Percentiles rank a stretch among this genome's conserved stretches.
Conservation (phyloP, 768 basidiomycete species). For the Lentinula lateritia region DNA sequence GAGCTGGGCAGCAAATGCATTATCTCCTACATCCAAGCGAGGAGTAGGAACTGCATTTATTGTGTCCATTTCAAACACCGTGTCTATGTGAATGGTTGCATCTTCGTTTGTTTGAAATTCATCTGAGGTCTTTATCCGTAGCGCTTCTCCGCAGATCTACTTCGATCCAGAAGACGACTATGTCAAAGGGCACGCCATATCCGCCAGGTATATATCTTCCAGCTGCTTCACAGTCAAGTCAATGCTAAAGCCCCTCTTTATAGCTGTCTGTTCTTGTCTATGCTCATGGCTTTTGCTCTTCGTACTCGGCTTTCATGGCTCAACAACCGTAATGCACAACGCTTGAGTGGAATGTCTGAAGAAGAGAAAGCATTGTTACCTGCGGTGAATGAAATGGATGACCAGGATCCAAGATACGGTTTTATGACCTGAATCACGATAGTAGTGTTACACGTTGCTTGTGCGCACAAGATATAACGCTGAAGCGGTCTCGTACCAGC, state of each 20-base stretch:
- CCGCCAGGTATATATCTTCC: constrained; percentile 33
- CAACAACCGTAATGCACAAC: constrained; percentile 35
- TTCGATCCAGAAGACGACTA: constrained; percentile 46
- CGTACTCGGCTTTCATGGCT: constrained; percentile 34
- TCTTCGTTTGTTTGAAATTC: no score
- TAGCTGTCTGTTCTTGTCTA: constrained; percentile 41
- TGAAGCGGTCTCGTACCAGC: no score
- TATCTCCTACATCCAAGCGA: constrained; percentile 55
- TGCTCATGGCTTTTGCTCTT: constrained; percentile 35
- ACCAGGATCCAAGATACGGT: constrained; percentile 44
- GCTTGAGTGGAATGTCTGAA: constrained; percentile 21
- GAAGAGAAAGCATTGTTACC: constrained; percentile 23
- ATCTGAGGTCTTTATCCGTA: not conserved
- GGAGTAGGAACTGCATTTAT: constrained; percentile 58
- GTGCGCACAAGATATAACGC: no score
- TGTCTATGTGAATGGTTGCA: constrained; percentile 42
- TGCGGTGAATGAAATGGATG: constrained; percentile 34
- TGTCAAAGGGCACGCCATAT: constrained; percentile 50
- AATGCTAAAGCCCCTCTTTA: not conserved
- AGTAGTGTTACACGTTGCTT: not conserved
- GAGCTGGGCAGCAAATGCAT: constrained; percentile 58
- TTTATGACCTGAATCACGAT: constrained; percentile 33
- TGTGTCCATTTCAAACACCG: constrained; percentile 54
- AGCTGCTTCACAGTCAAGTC: no score
- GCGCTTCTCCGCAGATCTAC: constrained; percentile 53